phyloP scores from a whole-genome alignment of 2,329 filamentous ascomycete species.

The Epichloe scottii region DNA sequence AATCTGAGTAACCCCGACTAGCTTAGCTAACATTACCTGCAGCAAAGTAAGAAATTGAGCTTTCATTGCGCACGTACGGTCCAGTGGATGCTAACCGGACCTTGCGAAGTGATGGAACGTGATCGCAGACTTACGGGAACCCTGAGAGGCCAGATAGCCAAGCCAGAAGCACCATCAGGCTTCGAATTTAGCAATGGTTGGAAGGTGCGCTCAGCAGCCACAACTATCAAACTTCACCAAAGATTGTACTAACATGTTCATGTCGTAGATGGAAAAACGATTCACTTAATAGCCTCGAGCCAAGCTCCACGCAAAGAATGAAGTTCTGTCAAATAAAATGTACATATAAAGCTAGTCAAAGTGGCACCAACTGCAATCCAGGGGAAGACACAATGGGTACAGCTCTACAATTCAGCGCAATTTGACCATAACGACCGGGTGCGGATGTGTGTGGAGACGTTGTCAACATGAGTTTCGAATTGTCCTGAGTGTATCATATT shows the following conservation, averaged over 20 bases:
- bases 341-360: slow-evolving; percentile 7
- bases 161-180: slow-evolving; percentile 40
- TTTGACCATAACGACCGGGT: background rate
- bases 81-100: slow-evolving; percentile 1
- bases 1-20: background rate
- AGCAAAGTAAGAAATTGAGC: slow-evolving; percentile 39
- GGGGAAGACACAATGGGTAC: background rate
- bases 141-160: slow-evolving; percentile 45
- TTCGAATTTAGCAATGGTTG: slow-evolving; percentile 53
- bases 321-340: slow-evolving; percentile 6
- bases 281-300: slow-evolving; percentile 25
- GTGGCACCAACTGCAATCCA: background rate
- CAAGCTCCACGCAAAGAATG: background rate
- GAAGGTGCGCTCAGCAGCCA: slow-evolving; percentile 34
- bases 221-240: background rate
- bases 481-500: slow-evolving; percentile 25
- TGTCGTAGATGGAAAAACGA: slow-evolving; percentile 39
- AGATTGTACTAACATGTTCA: slow-evolving; percentile 2
- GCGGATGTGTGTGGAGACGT: background rate
- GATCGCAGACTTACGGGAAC: slow-evolving; percentile 48
- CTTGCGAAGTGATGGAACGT: slow-evolving; percentile 50
- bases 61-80: background rate
- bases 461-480: background rate
- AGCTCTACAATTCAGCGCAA: background rate
- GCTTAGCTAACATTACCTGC: slow-evolving; percentile 16